Base-by-base conservation (phyloP, 1,139 yeast genomes). In the Meyerozyma carpophila region DNA sequence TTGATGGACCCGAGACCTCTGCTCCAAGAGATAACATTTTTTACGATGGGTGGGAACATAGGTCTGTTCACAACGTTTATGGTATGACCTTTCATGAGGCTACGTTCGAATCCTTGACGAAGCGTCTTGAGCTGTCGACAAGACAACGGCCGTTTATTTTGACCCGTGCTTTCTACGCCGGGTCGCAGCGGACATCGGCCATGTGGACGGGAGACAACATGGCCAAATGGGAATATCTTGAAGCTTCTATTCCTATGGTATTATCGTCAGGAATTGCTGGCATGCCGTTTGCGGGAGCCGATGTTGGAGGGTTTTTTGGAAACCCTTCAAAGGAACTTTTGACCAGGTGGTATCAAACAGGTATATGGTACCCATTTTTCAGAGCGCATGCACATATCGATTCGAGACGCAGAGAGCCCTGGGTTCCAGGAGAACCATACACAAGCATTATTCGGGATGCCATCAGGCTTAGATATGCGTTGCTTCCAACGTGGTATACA, bases 131-230 rank as follows among this genome's bases (percentile, higher is more conserved):
- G 9, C 54, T 66, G 8, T 70, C 73, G 5, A 60, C 69, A 40
- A 67, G 79, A 45, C 70, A 70, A 49, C 76, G 98, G 47, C 98
- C 98, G 6, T 93, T 94, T 57, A 68, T 93, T n/a, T 73, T 93
- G 42, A 89, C 98, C 0, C 71, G 99, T 50, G 75, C 96, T 0
- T 91, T 77, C 61, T 91, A 75, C 62, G 79, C 98, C 1, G 98
- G 99, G 0, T 87, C 96, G 4, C 98, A 93, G 63, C 75, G 93
- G 52, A 73, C 93, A 0, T 84, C 94, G 0, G 96, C 98, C 0
- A 84, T 87, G 80, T 94, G 98, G 99, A 89, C 96, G 1, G 99
- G 99, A 38, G 99, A 93, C 62, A 93, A 91, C 61, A 84, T 79
- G 78, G 88, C 97, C 8, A 83, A 77, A 52, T 94, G 98, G 98